A percentile compares a stretch with the other conserved stretches of the same genome.
Conservation (phyloP, 768 basidiomycete genomes). For the Russula brevipes region DNA sequence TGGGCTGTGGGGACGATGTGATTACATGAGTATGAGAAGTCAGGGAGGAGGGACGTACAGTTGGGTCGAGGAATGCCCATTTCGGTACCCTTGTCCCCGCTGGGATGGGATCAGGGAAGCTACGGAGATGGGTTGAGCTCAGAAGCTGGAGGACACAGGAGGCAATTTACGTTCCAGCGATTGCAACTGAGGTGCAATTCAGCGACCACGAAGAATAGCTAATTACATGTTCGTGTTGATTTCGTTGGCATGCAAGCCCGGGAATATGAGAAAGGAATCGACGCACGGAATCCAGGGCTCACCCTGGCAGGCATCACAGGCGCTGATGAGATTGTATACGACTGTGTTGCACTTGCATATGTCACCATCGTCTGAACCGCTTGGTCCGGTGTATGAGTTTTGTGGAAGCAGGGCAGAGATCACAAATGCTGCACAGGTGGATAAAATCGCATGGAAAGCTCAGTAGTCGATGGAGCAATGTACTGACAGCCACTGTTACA, state of each 20-base stretch:
- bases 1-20: background rate
- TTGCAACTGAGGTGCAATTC: constrained; percentile 7
- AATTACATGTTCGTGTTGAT: background rate
- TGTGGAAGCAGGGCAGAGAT: constrained; percentile 6
- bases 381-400: constrained; percentile 16
- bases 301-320: constrained; percentile 29
- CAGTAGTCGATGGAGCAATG: background rate
- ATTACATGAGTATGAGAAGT: background rate
- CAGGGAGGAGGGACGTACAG: constrained; percentile 29
- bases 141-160: background rate
- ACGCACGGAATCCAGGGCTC: constrained; percentile 15
- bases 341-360: constrained; percentile 30
- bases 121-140: background rate
- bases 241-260: background rate
- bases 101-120: constrained; percentile 34
- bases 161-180: constrained; percentile 13
- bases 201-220: constrained; percentile 20
- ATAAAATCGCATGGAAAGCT: background rate
- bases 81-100: constrained; percentile 40
- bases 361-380: background rate
- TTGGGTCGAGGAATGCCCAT: constrained; percentile 46
- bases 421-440: background rate
- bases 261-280: background rate
- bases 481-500: constrained; percentile 19
- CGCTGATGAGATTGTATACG: constrained; percentile 28